Percentiles rank a stretch among this genome's conserved stretches.
These are phyloP conservation scores for Cercophora newfieldiana DNA, from an alignment of 495 filamentous ascomycete genomes.

Conservation along the genomic window DNA sequence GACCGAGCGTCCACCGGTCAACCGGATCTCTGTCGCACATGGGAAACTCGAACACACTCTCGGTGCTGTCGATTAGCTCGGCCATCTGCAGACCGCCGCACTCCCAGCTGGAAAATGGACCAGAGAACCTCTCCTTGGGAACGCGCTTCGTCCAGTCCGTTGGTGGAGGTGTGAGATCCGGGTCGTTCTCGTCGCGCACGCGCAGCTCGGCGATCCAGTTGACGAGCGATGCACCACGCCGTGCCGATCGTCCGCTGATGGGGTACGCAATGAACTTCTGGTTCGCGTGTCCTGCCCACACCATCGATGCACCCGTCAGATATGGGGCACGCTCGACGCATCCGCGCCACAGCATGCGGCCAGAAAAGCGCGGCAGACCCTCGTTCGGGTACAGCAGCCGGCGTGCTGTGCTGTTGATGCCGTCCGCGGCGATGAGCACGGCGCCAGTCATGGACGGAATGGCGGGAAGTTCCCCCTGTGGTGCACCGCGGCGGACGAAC, in stretches of 20 bases:
- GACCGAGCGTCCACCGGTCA: constrained; percentile 18
- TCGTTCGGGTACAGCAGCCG: constrained; percentile 22
- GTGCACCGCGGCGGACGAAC: not conserved
- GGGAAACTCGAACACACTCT: constrained; percentile 23
- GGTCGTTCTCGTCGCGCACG: constrained; percentile 31
- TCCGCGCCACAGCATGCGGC: constrained; percentile 21
- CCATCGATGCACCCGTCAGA: constrained; percentile 31
- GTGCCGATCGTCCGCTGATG: constrained; percentile 26
- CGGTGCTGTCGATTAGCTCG: constrained; percentile 19
- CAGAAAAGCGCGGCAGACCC: constrained; percentile 20
- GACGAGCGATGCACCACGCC: constrained; percentile 28
- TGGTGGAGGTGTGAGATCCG: constrained; percentile 32
- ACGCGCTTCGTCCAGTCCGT: constrained; percentile 27
- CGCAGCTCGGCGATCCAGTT: constrained; percentile 37
- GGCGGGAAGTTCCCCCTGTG: not conserved
- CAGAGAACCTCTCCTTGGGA: constrained; percentile 19
- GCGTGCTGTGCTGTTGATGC: constrained; percentile 20
- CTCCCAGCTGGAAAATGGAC: constrained; percentile 14
- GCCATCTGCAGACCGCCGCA: constrained; percentile 20
- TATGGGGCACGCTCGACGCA: constrained; percentile 19
- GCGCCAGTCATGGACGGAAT: constrained; percentile 10
- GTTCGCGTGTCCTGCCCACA: constrained; percentile 37
- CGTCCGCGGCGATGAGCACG: constrained; percentile 16
- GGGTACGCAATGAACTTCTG: constrained; percentile 40
- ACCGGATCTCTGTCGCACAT: constrained; percentile 24